Evolutionary conservation across 2,329 filamentous ascomycete species (phyloP), one percentile per base, ranked within the genome.

Genomic region (Nothophoma quercina): DNA sequence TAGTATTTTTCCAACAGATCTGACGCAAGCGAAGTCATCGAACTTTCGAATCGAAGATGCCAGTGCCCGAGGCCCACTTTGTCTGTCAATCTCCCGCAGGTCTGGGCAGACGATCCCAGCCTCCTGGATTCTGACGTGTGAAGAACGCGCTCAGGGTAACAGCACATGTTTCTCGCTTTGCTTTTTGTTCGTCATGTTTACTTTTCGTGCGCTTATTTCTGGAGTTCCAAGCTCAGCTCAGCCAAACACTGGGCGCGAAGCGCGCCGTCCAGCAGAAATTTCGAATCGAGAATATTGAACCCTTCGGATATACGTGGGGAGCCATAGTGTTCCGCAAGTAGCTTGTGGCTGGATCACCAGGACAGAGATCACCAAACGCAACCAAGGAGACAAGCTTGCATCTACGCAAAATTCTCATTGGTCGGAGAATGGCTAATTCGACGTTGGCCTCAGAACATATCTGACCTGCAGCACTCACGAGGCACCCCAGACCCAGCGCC

Each of bases 221-320:
- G 33, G 15, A 34, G 22, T 48, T n/a, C 18, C 32, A 52, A 7
- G 8, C 16, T 30, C 28, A 53, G 39, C 25, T 42, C 13, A 2
- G 18, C 25, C 13, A 43, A 33, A 7, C 28, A 25, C n/a, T 43
- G 28, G 44, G 43, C 39, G 43, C 33, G 39, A 48, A 53, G 39
- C 38, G 50, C 43, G 38, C 32, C 19, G n/a, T 29, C 18, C 18
- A 26, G 21, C 26, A 23, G 15, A 33, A 39, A 13, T 19, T 39
- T 35, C 28, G 22, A 53, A 44, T 15, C 28, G 22, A 43, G 29
- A 13, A 21, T 38, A 30, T 32, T 22, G 16, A 30, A 28, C 22
- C 32, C 44, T 48, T 48, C 50, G 50, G 50, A 48, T 22, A 48
- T 48, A 28, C 39, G 50, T 43, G 50, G 50, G 50, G 50, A 53